Evolutionary conservation across 805 yeast species (phyloP), one percentile per base, ranked within the genome.

Genomic region (Komagataella ulmi): DNA sequence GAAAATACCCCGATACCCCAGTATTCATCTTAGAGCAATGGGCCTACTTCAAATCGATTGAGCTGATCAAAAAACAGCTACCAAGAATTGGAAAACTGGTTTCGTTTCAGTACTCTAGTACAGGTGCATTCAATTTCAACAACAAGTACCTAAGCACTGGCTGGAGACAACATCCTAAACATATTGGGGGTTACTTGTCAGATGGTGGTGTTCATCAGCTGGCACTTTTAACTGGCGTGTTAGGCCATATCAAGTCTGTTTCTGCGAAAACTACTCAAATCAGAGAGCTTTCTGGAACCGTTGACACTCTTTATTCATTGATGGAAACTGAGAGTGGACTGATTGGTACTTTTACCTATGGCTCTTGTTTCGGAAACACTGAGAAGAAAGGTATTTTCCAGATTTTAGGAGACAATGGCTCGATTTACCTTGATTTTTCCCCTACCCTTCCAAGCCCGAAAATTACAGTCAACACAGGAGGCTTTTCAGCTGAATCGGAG

Each of bases 201-300:
- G 98, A 91, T 61, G 97, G 97, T 61, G 98, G 97, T 64, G 98
- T 91, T 21, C 98, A 91, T 68, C 97, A 90, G 66, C 71, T 90
- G 65, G 96, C 96, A 2, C 70, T 88, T 44, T 75, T 90, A 56
- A 88, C 96, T 7, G 88, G 80, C 54, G 80, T 88, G 17, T 72
- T 91, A 51, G 97, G 98, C 51, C 72, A 74, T 21, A 83, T 88
- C 14, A 79, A 76, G 49, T 66, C 81, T 6, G 80, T 90, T 44
- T 77, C 87, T 51, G 97, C 89, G 7, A 76, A 77, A 57, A 83
- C 97, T 12, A 79, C 72, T 54, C 97, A 89, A 68, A 75, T 87
- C 49, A 78, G 89, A 62, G 71, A 81, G 60, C 77, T 76, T 59
- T 81, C 91, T 54, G 97, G 97, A 43, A 75, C 83, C 51, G 90